phyloP scores from a whole-genome alignment of 192 early-diverging fungal genomes.

The Allomyces arbusculus region DNA sequence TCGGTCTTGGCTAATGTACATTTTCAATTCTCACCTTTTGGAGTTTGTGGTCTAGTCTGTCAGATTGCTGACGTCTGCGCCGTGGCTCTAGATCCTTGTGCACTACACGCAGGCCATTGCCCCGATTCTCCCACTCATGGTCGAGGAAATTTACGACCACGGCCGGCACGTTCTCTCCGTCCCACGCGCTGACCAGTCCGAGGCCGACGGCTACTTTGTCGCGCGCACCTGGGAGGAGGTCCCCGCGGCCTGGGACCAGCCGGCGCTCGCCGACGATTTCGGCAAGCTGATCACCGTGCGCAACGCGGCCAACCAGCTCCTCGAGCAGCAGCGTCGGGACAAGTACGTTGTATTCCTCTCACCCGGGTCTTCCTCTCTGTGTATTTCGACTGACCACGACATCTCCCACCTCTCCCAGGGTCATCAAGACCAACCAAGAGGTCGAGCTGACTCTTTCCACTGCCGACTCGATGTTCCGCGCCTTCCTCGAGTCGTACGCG shows the following conservation, averaged over 20 bases:
- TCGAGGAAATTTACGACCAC: conserved; percentile 55
- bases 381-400: too few species aligned
- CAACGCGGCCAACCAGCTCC: background rate
- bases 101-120: conserved; percentile 39
- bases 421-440: background rate
- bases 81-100: conserved; percentile 22
- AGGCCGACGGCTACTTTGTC: background rate
- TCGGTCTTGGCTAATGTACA: conserved; percentile 38
- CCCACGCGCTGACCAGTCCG: conserved; percentile 22
- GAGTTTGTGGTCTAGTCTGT: background rate
- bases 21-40: background rate
- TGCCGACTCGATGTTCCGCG: background rate
- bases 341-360: background rate
- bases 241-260: background rate
- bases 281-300: background rate
- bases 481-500: background rate
- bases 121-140: conserved; percentile 42
- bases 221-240: background rate
- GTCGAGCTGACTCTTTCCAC: background rate
- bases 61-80: background rate
- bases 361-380: too few species aligned
- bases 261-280: background rate
- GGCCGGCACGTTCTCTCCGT: conserved; percentile 22
- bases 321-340: background rate
- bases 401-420: background rate